Evolutionary conservation across 1,284 basidiomycete genomes (phyloP), one percentile per base, ranked within the genome.

Genomic region (Gymnopus androsaceus): DNA sequence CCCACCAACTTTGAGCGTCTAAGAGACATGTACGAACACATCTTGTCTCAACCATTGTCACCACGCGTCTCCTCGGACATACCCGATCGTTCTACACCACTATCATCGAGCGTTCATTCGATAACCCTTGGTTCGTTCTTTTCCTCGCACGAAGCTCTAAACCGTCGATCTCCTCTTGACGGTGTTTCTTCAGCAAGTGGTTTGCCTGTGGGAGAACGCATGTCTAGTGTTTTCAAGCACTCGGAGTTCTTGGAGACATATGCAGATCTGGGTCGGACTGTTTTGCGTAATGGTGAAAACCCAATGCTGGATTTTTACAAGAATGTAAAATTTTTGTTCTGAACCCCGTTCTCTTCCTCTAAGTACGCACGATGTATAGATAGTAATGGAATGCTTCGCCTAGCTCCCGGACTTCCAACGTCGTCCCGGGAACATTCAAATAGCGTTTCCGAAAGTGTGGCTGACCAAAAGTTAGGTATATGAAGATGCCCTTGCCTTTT

Each of bases 391-490:
- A 94, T 4, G 85, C 84, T 54, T 93, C 89, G 31, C 90, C 87
- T 42, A 90, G 71, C 61, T 82, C 76, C 61, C 79, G 83, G 61
- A 88, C 77, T 65, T 88, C 82, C 7, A 92, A 70, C 7, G 67
- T 79, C n/a, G 87, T 84, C 5, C 68, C 75, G 21, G 78, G 73
- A 59, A 69, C 74, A 14, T 75, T 79, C 33, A 92, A 70, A 69
- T 83, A 94, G 42, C 84, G 81, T 64, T 82, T 82, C 33, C 93
- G 85, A 70, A 95, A 95, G 69, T 96, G 94, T 1, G 94, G 94
- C 67, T 95, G 94, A 4, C 92, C 94, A 63, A 95, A 94, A 1
- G 94, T 95, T 56, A 94, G 76, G 72, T 95, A 95, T 54, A 94
- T 73, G 71, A 95, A 93, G 28, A 78, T 69, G 0, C 92, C 90